Conservation (phyloP, 1,284 basidiomycete genomes). For the Ustilago esculenta region DNA sequence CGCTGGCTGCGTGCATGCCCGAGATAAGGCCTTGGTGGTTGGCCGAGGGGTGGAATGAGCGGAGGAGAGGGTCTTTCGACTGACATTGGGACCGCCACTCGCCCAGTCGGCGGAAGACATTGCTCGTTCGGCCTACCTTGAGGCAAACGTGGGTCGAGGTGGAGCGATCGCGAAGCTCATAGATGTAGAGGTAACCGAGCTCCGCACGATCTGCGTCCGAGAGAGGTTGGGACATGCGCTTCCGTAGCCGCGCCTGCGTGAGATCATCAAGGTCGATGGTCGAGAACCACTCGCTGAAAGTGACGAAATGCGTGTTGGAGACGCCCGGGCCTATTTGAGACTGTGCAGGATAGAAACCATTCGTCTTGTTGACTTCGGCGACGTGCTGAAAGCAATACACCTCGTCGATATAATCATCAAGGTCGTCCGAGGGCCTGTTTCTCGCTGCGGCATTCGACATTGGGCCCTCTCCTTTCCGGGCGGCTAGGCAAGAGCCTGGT, state of each 20-base stretch:
- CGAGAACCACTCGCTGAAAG: constrained; percentile 15
- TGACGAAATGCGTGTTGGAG: too few relatives aligned
- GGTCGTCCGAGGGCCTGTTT: too few relatives aligned
- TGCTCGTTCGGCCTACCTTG: constrained; percentile 47
- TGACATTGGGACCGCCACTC: constrained; percentile 50
- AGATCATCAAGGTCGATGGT: constrained; percentile 8
- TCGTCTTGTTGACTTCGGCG: constrained; percentile 47
- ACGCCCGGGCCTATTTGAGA: too few relatives aligned
- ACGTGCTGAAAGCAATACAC: constrained; percentile 52
- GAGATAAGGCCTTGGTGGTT: constrained; percentile 30
- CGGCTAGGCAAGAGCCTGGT: too few relatives aligned
- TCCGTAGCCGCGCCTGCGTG: constrained; percentile 35
- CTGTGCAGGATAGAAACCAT: constrained; percentile 45
- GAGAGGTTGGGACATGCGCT: constrained; percentile 21
- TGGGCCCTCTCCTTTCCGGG: too few relatives aligned
- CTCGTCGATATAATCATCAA: constrained; percentile 19
- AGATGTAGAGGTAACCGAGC: constrained; percentile 52
- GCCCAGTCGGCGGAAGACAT: constrained; percentile 42
- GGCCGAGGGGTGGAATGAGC: constrained; percentile 19
- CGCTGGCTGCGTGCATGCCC: constrained; percentile 11
- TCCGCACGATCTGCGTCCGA: constrained; percentile 26
- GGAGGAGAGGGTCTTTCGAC: constrained; percentile 41
- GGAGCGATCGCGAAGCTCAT: constrained; percentile 45
- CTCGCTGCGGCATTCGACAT: too few relatives aligned
- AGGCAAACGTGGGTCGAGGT: constrained; percentile 28